These are phyloP conservation scores for Metschnikowia arizonensis DNA, from an alignment of 805 yeast species.

Conservation along the genomic window DNA sequence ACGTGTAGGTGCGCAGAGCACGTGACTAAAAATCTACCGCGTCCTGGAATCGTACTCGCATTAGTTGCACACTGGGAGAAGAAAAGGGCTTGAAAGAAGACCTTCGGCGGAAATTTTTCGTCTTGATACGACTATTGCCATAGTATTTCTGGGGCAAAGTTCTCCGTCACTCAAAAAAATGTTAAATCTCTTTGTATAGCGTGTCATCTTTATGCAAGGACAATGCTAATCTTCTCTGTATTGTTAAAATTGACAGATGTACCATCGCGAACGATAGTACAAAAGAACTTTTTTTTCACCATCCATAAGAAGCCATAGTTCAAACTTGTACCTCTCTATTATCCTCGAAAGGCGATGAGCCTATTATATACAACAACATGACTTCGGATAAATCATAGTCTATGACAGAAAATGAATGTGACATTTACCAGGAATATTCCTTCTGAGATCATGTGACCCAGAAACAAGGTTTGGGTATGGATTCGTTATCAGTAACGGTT, in stretches of 20 bases:
- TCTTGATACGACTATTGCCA: neutral
- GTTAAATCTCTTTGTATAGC: slow-evolving; percentile 99
- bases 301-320: neutral
- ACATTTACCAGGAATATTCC: no score
- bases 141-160: no score
- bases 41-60: slow-evolving; percentile 1
- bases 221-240: slow-evolving; percentile 99
- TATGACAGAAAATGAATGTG: no score
- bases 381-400: no score
- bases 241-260: slow-evolving; percentile 99
- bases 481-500: no score
- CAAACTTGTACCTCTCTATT: no score
- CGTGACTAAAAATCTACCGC: slow-evolving; percentile 1
- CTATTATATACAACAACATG: no score
- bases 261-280: slow-evolving; percentile 44
- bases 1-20: slow-evolving; percentile 1
- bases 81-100: neutral
- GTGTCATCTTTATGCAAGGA: slow-evolving; percentile 99
- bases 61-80: neutral
- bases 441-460: no score
- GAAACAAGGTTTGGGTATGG: no score
- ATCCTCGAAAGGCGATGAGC: no score
- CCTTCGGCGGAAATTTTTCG: neutral
- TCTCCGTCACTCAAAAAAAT: slow-evolving; percentile 49
- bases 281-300: slow-evolving; percentile 11